Evolutionary conservation across 495 filamentous ascomycete species (phyloP), one percentile per base, ranked within the genome.

Genomic region (Tirmania nivea): DNA sequence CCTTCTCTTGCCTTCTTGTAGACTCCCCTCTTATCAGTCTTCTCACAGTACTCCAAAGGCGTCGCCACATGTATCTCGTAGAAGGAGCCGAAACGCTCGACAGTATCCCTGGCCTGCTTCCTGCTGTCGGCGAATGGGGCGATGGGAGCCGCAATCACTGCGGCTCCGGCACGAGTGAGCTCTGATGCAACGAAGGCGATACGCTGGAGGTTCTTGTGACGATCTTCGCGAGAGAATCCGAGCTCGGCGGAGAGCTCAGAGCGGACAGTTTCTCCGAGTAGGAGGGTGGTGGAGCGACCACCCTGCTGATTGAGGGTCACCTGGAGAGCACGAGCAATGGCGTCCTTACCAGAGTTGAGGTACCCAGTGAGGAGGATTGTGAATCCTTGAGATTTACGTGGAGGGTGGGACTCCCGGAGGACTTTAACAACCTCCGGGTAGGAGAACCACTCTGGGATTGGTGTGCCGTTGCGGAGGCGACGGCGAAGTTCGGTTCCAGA

Each of bases 401-500:
- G 78, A 8, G 88, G 92, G 69, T 94, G 87, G 56, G 87, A 94
- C 70, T 97, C 84, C 59, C 90, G 76, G 51, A 97, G 80, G 48
- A 96, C 90, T 67, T 78, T 80, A 69, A 97, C 90, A 58, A 97
- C 92, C 72, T 97, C 92, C 55, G 92, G 87, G 71, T 97, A 97
- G 19, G 90, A 96, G 76, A 97, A 97, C 90, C 90, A 97, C 67
- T 92, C 86, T 54, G 90, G 90, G 64, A 97, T 97, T 58, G 93
- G 86, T 57, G 79, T 80, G 53, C 90, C 90, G 52, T 80, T 87
- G 60, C 85, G 79, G 51, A 97, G 77, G 57, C 90, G 83, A 52
- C 79, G 76, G 58, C 90, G 87, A 60, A 97, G 83, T 70, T 97
- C 90, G 31, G 86, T 94, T 55, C 90, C 90, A 52, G 84, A 90